phyloP scores from a whole-genome alignment of 768 basidiomycete genomes.

The Kwoniella mangroviensis region DNA sequence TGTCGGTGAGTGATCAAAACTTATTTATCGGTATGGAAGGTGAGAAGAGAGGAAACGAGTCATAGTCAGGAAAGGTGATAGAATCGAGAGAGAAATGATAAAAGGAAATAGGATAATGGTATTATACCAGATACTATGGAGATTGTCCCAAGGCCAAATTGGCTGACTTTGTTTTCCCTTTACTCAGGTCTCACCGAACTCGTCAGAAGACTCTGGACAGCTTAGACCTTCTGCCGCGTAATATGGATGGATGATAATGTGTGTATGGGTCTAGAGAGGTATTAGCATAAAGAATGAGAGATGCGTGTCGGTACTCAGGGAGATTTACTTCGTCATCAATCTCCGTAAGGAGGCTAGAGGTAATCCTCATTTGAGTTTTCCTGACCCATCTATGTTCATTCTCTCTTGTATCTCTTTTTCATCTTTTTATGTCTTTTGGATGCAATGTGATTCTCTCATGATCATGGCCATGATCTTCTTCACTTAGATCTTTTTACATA shows the following conservation, averaged over 20 bases:
- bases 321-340: not conserved
- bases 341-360: not conserved
- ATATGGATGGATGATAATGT: not conserved
- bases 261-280: not conserved
- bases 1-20: constrained; percentile 69
- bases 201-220: constrained; percentile 79
- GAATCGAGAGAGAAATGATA: no score
- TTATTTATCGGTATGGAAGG: not conserved
- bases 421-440: constrained; percentile 8
- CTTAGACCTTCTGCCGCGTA: constrained; percentile 59
- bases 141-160: no score
- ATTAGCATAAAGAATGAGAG: not conserved
- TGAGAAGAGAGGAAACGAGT: not conserved
- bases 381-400: not conserved
- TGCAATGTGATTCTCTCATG: constrained; percentile 8
- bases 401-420: not conserved
- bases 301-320: not conserved
- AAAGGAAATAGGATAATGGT: no score
- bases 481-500: not conserved
- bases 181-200: constrained; percentile 80
- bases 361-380: not conserved
- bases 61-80: not conserved
- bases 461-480: not conserved
- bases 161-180: not conserved
- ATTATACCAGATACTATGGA: no score